phyloP scores from a whole-genome alignment of 1,139 yeast genomes.

The Yamadazyma dendronema region DNA sequence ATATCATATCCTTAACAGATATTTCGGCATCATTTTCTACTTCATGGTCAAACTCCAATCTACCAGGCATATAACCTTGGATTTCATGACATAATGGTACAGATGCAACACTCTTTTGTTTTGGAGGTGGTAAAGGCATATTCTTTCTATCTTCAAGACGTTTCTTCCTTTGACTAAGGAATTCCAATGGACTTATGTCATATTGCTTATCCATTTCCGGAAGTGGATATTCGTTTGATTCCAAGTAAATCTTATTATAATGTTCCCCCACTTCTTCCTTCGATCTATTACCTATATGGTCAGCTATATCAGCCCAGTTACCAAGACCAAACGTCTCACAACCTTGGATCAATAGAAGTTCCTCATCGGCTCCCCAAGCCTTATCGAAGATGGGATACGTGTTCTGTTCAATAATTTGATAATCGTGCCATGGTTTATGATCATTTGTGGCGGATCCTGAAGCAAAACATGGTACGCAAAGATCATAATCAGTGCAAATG shows the following conservation, averaged over 20 bases:
- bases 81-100: slow-evolving; percentile 96
- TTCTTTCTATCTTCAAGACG: slow-evolving; percentile 71
- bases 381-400: slow-evolving; percentile 87
- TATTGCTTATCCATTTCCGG: slow-evolving; percentile 78
- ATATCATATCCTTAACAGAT: slow-evolving; percentile 90
- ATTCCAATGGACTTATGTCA: slow-evolving; percentile 62
- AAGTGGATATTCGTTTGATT: slow-evolving; percentile 72
- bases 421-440: slow-evolving; percentile 94
- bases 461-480: slow-evolving; percentile 95
- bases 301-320: slow-evolving; percentile 96
- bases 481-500: slow-evolving; percentile 86
- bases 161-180: slow-evolving; percentile 64
- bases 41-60: slow-evolving; percentile 93
- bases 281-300: slow-evolving; percentile 88
- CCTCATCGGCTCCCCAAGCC: slow-evolving; percentile 99
- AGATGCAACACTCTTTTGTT: slow-evolving; percentile 84
- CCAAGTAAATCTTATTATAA: slow-evolving; percentile 67
- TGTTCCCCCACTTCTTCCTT: slow-evolving; percentile 90
- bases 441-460: slow-evolving; percentile 76
- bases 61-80: slow-evolving; percentile 98
- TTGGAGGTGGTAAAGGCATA: slow-evolving; percentile 71
- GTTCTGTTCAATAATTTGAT: slow-evolving; percentile 88
- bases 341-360: slow-evolving; percentile 81
- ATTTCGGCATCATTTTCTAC: slow-evolving; percentile 96
- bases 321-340: slow-evolving; percentile 91